Conservation (phyloP, 176 grass and related monocot species). For the Musa beccarii region DNA sequence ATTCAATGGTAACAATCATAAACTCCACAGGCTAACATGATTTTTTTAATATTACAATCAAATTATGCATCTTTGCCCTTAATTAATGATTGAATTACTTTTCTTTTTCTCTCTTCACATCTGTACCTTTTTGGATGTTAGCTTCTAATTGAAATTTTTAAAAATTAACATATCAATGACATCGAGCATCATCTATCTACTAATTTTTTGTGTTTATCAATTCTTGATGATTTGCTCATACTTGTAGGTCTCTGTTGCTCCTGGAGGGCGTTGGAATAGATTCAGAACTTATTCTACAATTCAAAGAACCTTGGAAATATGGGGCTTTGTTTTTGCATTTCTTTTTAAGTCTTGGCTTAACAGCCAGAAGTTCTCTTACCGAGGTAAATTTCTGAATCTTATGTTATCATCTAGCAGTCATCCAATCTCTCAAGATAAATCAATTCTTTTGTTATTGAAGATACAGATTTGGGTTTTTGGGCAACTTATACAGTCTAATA, state of each 20-base stretch:
- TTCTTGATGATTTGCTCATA: slow-evolving; percentile 24
- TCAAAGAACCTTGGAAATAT: slow-evolving; percentile 98
- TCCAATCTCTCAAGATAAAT: neutral
- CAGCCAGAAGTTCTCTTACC: slow-evolving; percentile 90
- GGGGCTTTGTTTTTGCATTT: slow-evolving; percentile 84
- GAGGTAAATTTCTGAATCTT: slow-evolving; percentile 37
- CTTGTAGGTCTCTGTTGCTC: slow-evolving; percentile 84
- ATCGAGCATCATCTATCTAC: neutral
- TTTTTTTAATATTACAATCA: neutral
- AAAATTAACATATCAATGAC: neutral
- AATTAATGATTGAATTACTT: neutral
- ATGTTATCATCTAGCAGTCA: neutral
- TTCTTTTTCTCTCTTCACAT: neutral
- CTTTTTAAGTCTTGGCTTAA: slow-evolving; percentile 86
- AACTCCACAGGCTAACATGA: neutral
- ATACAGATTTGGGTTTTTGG: neutral
- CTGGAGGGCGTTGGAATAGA: slow-evolving; percentile 86
- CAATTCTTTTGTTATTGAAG: neutral
- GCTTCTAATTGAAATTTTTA: neutral
- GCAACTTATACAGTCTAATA: neutral
- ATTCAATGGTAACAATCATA: neutral
- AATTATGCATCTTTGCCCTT: neutral
- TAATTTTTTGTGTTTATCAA: neutral
- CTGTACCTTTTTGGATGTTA: neutral
- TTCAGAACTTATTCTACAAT: slow-evolving; percentile 99